Evolutionary conservation across 1,139 yeast species (phyloP), one percentile per base, ranked within the genome.

Genomic region (Scheffersomyces cryptocercus): DNA sequence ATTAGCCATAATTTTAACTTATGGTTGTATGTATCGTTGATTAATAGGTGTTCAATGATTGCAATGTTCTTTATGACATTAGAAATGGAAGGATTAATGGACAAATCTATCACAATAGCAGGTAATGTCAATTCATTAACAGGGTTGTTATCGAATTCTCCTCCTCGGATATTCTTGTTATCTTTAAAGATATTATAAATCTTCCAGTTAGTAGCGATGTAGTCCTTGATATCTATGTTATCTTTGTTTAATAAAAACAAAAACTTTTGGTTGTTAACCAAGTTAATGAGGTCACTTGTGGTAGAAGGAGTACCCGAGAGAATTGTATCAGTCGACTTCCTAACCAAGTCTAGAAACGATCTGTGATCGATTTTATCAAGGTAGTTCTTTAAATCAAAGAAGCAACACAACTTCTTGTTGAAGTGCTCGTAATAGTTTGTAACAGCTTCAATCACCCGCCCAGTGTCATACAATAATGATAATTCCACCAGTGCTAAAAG

Each of bases 1-100:
- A 88, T 73, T 36, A 90, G 68, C 93, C 95, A 88, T 13, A 87
- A 64, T 44, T 83, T 76, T 16, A 85, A 65, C 55, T 78, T 81
- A 55, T 82, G 86, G 58, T 88, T 90, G 49, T 83, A 79, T 28
- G 75, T 73, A 57, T 88, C 95, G 8, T 64, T 57, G 5, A 58
- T 37, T 1, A 75, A 59, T 0, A 82, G 74, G 10, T 68, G 56
- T 52, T 83, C 85, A 7, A 89, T 65, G 4, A 47, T 44, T 66
- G 67, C 20, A 59, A 68, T 44, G 69, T 71, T 36, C 70, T 69
- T 47, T 63, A 70, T 16, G 49, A 54, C 41, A 24, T 37, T 56
- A 34, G 20, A 41, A 50, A 49, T 15, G 15, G 47, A 41, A 5
- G 34, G 32, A 30, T 48, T 41, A 4, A 37, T 35, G 5, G 41